These are phyloP conservation scores for Emergomyces pasteurianus DNA, from an alignment of 2,329 filamentous ascomycete species.

Conservation along the genomic window DNA sequence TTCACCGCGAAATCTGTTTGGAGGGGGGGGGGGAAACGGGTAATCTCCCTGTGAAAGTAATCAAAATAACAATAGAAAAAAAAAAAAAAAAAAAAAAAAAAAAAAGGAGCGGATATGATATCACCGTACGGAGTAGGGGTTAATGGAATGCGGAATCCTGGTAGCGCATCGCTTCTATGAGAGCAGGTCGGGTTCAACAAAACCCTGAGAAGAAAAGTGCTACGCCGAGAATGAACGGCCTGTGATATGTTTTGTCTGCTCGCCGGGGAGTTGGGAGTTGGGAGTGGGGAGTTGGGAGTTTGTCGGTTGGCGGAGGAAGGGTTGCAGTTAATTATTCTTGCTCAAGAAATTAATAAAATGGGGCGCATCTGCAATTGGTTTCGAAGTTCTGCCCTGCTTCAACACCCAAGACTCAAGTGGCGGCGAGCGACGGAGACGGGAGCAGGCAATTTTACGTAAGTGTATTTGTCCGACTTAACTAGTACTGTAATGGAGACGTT, in stretches of 20 bases:
- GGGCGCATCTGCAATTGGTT: no score
- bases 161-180: neutral
- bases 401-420: no score
- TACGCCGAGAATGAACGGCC: no score
- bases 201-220: neutral
- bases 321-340: no score
- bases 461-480: no score
- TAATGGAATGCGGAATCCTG: neutral
- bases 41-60: neutral
- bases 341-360: no score
- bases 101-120: no score
- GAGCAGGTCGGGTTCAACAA: neutral
- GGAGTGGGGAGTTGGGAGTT: neutral
- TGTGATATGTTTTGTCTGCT: neutral
- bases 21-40: neutral
- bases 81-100: neutral
- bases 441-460: no score
- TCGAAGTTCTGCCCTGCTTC: no score
- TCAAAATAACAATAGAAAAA: neutral
- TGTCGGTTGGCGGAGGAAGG: neutral
- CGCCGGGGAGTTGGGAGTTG: neutral
- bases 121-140: neutral
- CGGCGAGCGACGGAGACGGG: no score
- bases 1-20: neutral
- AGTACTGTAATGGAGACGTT: no score